These are phyloP conservation scores for Linderniella brevidens DNA, from an alignment of 257 asterid genomes.

Conservation along the genomic window DNA sequence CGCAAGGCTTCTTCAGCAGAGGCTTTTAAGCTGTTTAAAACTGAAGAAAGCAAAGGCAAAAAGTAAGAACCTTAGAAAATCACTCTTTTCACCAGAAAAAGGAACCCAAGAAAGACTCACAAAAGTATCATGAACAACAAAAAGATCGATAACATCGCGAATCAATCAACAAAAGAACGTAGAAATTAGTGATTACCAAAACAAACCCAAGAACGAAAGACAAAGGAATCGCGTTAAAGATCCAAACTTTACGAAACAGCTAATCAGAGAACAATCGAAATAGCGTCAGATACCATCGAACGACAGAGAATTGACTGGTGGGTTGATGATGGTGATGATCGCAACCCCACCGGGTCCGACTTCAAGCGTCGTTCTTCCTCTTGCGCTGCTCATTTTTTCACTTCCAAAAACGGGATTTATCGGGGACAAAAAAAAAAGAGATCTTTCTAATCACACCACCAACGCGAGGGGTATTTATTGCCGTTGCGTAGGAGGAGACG, in stretches of 20 bases:
- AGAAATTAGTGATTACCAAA: no score
- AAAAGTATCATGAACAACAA: no score
- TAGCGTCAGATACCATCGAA: constrained; percentile 47
- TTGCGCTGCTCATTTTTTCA: constrained; percentile 24
- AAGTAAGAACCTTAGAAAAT: constrained; percentile 1
- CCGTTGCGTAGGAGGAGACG: no score
- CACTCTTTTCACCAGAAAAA: not conserved
- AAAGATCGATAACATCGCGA: not conserved
- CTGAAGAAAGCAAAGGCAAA: constrained; percentile 18
- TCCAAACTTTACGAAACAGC: not conserved
- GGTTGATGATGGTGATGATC: constrained; percentile 77
- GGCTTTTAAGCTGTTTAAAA: constrained; percentile 77
- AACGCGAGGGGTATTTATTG: no score
- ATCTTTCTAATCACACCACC: not conserved
- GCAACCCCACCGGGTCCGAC: constrained; percentile 94
- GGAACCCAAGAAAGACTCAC: constrained; percentile 1
- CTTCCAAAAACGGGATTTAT: not conserved
- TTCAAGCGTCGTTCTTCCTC: constrained; percentile 63
- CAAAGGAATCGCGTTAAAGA: no score
- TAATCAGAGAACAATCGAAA: not conserved
- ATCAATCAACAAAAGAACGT: no score
- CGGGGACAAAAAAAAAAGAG: not conserved
- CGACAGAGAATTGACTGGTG: constrained; percentile 94
- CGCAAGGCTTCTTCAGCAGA: constrained; percentile 55
- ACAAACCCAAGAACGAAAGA: no score